Base-by-base conservation (phyloP, 2,329 filamentous ascomycete genomes). In the Microdochium nivale region DNA sequence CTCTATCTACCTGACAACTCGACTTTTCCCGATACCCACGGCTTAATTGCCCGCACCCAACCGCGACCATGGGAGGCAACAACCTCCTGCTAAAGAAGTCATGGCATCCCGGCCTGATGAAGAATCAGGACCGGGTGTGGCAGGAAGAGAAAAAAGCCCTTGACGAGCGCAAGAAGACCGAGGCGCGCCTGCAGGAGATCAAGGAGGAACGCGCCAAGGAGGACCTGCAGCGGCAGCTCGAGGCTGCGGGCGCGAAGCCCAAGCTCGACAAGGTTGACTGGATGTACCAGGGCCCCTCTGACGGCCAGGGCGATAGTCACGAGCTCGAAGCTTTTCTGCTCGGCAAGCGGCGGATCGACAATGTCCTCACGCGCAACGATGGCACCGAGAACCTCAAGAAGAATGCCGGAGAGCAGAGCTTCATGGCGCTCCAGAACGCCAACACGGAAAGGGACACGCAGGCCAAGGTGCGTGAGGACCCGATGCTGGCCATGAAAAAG, bases 41-140 rank as follows among this genome's bases (percentile, higher is more conserved):
- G 27, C 27, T 40, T 16, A 4, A 40, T 4, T 8, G 35, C 35
- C 14, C 35, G 14, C 35, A 40, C 55, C 54, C 60, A 53, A 58
- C 62, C 65, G 67, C 61, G 73, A 87, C 71, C 58, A 96, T 95
- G 87, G 91, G 91, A 66, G 69, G 69, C 74, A 90, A 90, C 66
- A 91, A 97, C 78, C 81, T 99, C 65, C 96, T 97, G 65, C 73
- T 95, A 62, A 96, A 96, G 73, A 90, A 90, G 72, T 88, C 88
- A 77, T 99, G 92, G 84, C 92, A 99, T 72, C 92, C 94, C 54
- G 83, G 85, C 61, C 79, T 96, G 58, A 83, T 90, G 72, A 88
- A 86, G 73, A 99, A 99, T 70, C 94, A 95, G 75, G 83, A 83
- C 68, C 83, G 82, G 67, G 91, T 96, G 59, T 96, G 88, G 83